These are phyloP conservation scores for Pseudozyma pruni DNA, from an alignment of 1,284 basidiomycete genomes.

Conservation along the genomic window DNA sequence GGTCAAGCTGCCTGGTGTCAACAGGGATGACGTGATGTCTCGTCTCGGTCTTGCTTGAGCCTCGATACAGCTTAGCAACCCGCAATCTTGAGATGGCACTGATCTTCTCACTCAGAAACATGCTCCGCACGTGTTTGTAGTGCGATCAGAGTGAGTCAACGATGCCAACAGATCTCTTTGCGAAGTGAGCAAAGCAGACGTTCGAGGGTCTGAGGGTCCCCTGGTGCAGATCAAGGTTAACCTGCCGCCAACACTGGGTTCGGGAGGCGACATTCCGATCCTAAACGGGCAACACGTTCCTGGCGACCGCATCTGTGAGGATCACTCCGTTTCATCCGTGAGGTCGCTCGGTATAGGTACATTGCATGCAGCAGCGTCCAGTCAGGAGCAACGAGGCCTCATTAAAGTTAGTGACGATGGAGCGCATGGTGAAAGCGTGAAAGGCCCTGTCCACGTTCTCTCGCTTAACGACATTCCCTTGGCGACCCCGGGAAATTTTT, in stretches of 20 bases:
- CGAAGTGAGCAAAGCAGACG: too few relatives aligned
- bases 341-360: too few relatives aligned
- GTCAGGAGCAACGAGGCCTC: not conserved
- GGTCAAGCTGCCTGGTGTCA: conserved; percentile 73
- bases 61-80: too few relatives aligned
- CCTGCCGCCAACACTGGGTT: not conserved
- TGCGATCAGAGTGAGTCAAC: too few relatives aligned
- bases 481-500: not conserved
- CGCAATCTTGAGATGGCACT: too few relatives aligned
- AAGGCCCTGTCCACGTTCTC: conserved; percentile 42
- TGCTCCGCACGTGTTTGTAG: too few relatives aligned
- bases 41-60: conserved; percentile 19
- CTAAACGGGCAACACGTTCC: conserved; percentile 19
- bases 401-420: not conserved
- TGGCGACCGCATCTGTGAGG: not conserved
- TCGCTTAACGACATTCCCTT: conserved; percentile 24
- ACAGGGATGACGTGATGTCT: conserved; percentile 28
- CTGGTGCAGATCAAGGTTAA: not conserved
- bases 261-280: conserved; percentile 14
- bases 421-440: conserved; percentile 6
- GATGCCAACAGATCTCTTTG: too few relatives aligned
- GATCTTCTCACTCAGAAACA: too few relatives aligned
- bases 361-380: too few relatives aligned
- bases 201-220: too few relatives aligned
- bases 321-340: not conserved